Conservation (phyloP, 139 green algal species). For the Spirogloea muscicola region DNA sequence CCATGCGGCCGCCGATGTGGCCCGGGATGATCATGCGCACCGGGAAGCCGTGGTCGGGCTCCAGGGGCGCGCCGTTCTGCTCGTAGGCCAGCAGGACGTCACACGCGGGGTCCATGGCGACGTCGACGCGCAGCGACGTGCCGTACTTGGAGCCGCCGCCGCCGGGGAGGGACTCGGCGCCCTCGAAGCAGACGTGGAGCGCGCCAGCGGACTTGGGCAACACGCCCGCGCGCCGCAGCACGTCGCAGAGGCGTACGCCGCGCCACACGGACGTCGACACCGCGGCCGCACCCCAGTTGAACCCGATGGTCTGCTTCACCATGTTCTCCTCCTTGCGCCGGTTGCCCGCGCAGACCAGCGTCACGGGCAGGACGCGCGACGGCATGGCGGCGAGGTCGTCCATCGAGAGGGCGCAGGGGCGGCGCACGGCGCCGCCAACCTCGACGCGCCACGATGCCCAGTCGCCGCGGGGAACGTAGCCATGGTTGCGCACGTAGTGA, state of each 20-base stretch:
- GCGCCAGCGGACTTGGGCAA: background rate
- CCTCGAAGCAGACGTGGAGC: slow-evolving; percentile 48
- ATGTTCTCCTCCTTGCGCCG: slow-evolving; percentile 98
- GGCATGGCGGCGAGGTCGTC: slow-evolving; percentile 79
- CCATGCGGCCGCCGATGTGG: slow-evolving; percentile 80
- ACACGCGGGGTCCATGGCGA: slow-evolving; percentile 61
- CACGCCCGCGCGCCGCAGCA: slow-evolving; percentile 60
- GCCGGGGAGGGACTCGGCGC: slow-evolving; percentile 30
- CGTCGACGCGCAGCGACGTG: background rate
- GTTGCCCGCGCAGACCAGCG: slow-evolving; percentile 84
- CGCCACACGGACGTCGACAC: slow-evolving; percentile 83
- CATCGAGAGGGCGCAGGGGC: slow-evolving; percentile 76
- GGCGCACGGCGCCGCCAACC: slow-evolving; percentile 71
- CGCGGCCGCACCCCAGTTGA: slow-evolving; percentile 74
- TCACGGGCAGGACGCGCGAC: slow-evolving; percentile 69
- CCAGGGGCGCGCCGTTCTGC: slow-evolving; percentile 68
- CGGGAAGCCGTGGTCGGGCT: slow-evolving; percentile 74
- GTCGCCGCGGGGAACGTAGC: slow-evolving; percentile 65
- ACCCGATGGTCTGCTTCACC: slow-evolving; percentile 94
- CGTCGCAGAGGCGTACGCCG: slow-evolving; percentile 76
- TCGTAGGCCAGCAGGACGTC: slow-evolving; percentile 76
- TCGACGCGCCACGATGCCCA: slow-evolving; percentile 65
- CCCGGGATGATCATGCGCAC: slow-evolving; percentile 80
- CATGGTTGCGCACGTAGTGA: slow-evolving; percentile 88
- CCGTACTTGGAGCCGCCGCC: slow-evolving; percentile 36